phyloP scores from a whole-genome alignment of 2,329 filamentous ascomycete species.

The Diaporthe humulicola region DNA sequence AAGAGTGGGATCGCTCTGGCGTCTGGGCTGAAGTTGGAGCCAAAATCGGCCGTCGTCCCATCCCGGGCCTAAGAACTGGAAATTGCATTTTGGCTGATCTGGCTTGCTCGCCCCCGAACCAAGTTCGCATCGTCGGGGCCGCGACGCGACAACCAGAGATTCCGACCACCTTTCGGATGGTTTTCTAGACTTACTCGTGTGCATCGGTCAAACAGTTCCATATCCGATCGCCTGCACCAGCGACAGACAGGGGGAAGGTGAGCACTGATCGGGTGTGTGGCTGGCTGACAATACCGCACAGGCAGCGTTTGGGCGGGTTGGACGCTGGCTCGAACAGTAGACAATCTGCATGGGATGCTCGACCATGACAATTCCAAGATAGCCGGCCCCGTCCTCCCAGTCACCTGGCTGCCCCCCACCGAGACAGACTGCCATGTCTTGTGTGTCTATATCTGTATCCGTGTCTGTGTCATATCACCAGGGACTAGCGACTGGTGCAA shows the following conservation, averaged over 20 bases:
- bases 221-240: neutral
- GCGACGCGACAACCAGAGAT: neutral
- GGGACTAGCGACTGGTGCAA: neutral
- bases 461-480: neutral
- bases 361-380: neutral
- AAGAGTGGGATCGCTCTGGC: constrained; percentile 23
- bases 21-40: constrained; percentile 21
- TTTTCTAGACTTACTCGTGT: neutral
- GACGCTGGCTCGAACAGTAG: neutral
- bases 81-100: constrained; percentile 15
- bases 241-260: neutral
- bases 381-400: neutral
- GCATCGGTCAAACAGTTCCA: neutral
- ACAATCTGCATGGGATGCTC: neutral
- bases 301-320: constrained; percentile 1
- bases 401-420: neutral
- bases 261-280: neutral
- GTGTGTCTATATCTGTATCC: neutral
- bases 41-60: neutral
- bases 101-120: neutral
- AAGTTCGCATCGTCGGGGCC: constrained; percentile 1
- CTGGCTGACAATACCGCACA: neutral
- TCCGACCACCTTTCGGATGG: neutral
- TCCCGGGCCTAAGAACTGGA: constrained; percentile 10
- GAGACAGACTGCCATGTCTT: constrained; percentile 13